These are phyloP conservation scores for Blastocladiella emersonii DNA, from an alignment of 371 early-diverging fungal species.

Conservation along the genomic window DNA sequence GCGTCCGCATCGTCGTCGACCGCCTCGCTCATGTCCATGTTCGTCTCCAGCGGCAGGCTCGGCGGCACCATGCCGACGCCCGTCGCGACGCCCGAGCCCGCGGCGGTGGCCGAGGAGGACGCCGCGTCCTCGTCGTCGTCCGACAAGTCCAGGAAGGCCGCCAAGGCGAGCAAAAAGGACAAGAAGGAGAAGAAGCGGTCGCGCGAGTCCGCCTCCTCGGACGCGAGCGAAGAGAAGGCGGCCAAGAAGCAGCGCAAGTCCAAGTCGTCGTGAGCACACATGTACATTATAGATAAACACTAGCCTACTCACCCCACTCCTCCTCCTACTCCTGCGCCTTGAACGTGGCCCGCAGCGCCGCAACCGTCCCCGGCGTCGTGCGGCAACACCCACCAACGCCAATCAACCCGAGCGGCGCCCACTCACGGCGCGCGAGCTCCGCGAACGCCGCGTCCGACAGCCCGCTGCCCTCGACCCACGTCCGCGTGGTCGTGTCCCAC, in stretches of 20 bases:
- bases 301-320: no score
- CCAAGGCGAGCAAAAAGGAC: background rate
- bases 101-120: conserved; percentile 12
- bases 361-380: background rate
- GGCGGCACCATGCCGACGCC: conserved; percentile 2
- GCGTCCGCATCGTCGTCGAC: background rate
- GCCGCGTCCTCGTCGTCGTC: conserved; percentile 6
- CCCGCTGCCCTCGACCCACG: background rate
- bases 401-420: background rate
- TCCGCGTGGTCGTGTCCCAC: background rate
- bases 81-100: no score
- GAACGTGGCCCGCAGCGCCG: background rate
- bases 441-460: background rate
- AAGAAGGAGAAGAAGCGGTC: conserved; percentile 11
- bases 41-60: background rate
- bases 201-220: background rate
- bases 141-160: conserved; percentile 6
- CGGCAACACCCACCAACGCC: background rate
- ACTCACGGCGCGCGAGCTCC: background rate
- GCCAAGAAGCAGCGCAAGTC: background rate
- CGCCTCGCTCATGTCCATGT: background rate
- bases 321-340: no score
- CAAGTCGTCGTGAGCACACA: no score
- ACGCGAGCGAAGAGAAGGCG: background rate
- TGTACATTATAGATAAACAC: no score